Evolutionary conservation across 305 asterid species (phyloP).

Genomic region (Stenogyne calaminthoides): DNA sequence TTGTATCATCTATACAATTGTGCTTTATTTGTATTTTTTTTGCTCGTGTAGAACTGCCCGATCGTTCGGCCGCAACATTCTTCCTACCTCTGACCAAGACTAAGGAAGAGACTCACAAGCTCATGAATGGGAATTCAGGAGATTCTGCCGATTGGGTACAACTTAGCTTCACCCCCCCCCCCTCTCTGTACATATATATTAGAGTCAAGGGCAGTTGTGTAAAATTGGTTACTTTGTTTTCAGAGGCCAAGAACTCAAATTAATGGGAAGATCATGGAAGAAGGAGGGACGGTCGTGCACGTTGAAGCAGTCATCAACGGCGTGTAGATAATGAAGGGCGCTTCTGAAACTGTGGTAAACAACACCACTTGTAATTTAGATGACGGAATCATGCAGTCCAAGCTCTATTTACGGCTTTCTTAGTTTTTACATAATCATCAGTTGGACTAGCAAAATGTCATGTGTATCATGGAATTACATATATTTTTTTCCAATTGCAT

Average conservation of each 20-base stretch:
- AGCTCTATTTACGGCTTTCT: slow-evolving; percentile 27
- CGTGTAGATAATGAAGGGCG: slow-evolving; percentile 38
- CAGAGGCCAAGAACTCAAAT: slow-evolving; percentile 93
- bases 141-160: slow-evolving; percentile 84
- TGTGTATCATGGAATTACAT: slow-evolving; percentile 44
- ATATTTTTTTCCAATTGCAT: slow-evolving; percentile 29
- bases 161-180: neutral
- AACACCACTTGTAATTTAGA: slow-evolving; percentile 44
- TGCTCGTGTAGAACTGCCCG: slow-evolving; percentile 62
- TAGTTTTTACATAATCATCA: slow-evolving; percentile 20
- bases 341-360: slow-evolving; percentile 32
- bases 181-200: neutral
- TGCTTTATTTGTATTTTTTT: slow-evolving; percentile 7
- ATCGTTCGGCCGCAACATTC: slow-evolving; percentile 58
- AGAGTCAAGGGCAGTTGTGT: neutral
- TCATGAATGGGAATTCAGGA: slow-evolving; percentile 70
- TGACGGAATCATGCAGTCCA: slow-evolving; percentile 25
- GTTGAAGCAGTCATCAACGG: slow-evolving; percentile 75
- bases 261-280: slow-evolving; percentile 86
- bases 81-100: slow-evolving; percentile 73
- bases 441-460: slow-evolving; percentile 30
- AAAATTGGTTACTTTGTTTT: slow-evolving; percentile 19
- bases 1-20: neutral
- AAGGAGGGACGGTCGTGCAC: slow-evolving; percentile 69
- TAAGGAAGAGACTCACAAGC: slow-evolving; percentile 80